Base-by-base conservation (phyloP, 1,284 basidiomycete genomes). In the Cryptococcus floricola region DNA sequence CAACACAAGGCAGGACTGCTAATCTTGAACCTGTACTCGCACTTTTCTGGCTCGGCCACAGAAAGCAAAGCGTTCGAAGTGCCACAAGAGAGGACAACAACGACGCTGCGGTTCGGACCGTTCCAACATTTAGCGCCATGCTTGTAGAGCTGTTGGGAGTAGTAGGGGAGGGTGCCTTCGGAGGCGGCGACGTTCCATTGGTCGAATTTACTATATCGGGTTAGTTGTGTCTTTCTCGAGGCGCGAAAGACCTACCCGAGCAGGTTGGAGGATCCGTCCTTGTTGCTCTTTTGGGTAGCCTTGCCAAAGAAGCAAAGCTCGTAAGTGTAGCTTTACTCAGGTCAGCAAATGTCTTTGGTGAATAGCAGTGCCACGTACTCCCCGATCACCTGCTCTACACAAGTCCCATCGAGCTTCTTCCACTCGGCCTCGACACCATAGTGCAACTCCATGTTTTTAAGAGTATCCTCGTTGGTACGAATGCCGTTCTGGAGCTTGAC, bases 101-200 rank as follows among this genome's bases (percentile, higher is more conserved):
- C 72, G 56, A 70, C 77, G 34, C 61, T 64, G 51, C 76, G 85
- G 63, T 88, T 83, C 1, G 95, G 95, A 0, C 95, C 95, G 70
- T 99, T 98, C 95, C 95, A 99, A 81, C 95, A 99, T 71, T 86
- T 85, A 1, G 88, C 80, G 41, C 94, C 95, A 47, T 83, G 80
- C 39, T 84, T 85, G 78, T 97, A 98, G 14, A 84, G 76, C 71
- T 95, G 91, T 65, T 85, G 86, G 49, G 81, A 77, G 76, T 95
- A 95, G 76, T 87, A 95, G 46, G 82, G 85, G 7, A 83, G 82
- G 10, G 84, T 79, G 2, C 87, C 89, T 25, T 84, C 79, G 41
- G 81, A 80, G 1, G 80, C 75, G 3, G 81, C 81, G 12, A 81
- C 76, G 69, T 91, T 87, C 88, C 91, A 93, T 1, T 83, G 83